phyloP scores from a whole-genome alignment of 164 flowering plant species.

The Vitis cinerea region DNA sequence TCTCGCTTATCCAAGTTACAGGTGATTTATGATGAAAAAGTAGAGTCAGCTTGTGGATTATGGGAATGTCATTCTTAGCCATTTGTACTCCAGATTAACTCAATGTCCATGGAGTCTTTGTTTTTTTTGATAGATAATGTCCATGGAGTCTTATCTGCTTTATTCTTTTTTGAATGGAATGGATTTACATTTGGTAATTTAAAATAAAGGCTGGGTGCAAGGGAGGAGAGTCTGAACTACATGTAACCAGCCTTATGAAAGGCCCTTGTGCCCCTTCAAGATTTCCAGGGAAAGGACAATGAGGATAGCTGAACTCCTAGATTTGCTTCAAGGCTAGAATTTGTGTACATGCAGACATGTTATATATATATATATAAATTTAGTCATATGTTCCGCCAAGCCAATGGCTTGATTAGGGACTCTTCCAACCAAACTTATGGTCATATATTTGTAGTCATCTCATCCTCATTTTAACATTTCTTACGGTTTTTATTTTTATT shows the following conservation, averaged over 20 bases:
- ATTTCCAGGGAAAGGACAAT: background rate
- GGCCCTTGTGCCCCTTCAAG: background rate
- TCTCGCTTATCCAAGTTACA: slow-evolving; percentile 83
- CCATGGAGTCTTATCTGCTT: background rate
- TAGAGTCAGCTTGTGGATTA: background rate
- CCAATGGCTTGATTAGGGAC: no score
- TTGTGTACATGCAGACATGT: no score
- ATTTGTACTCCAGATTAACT: background rate
- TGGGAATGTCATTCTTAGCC: background rate
- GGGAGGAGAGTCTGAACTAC: background rate
- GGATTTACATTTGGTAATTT: background rate
- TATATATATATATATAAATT: no score
- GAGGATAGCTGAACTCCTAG: background rate
- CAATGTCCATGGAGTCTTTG: background rate
- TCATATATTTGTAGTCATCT: no score
- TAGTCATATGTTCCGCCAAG: no score
- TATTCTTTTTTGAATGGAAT: background rate
- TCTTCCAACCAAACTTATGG: no score
- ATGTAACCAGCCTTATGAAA: background rate
- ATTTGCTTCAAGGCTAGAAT: no score
- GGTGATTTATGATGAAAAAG: slow-evolving; percentile 34
- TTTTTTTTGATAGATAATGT: background rate
- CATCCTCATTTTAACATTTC: no score
- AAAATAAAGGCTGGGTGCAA: background rate
- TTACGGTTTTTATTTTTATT: no score